phyloP scores from a whole-genome alignment of 108 stramenopile genomes.

The Aurantiochytrium sp. region DNA sequence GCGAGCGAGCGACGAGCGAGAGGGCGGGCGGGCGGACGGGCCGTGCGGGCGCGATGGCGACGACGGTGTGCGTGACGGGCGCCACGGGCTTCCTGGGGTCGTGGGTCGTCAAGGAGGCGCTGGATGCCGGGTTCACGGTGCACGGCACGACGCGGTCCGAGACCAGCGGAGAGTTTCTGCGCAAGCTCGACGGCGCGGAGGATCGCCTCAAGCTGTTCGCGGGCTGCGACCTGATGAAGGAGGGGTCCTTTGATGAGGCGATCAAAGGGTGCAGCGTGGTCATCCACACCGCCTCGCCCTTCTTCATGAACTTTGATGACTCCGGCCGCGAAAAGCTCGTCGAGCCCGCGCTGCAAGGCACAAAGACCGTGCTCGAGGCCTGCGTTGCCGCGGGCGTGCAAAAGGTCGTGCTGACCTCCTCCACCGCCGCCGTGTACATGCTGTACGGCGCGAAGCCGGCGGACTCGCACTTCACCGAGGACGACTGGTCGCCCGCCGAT shows the following conservation, averaged over 20 bases:
- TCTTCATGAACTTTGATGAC: constrained; percentile 18
- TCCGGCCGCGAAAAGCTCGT: constrained; percentile 28
- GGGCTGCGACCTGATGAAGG: constrained; percentile 20
- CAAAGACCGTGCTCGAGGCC: constrained; percentile 26
- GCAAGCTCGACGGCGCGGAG: constrained; percentile 23
- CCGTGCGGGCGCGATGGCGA: background rate
- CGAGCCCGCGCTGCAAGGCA: constrained; percentile 35
- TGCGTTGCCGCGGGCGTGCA: background rate
- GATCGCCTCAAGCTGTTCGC: constrained; percentile 32
- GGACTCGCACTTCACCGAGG: background rate
- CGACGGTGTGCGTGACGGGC: constrained; percentile 8
- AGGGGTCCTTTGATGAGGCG: constrained; percentile 31
- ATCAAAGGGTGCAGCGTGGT: constrained; percentile 24
- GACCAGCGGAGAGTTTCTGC: background rate
- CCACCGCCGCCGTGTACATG: background rate
- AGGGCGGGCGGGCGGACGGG: background rate
- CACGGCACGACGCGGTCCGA: background rate
- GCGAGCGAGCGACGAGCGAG: no score
- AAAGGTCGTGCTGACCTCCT: background rate
- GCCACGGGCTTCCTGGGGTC: background rate
- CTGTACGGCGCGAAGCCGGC: background rate
- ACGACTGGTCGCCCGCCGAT: background rate
- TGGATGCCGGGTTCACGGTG: background rate
- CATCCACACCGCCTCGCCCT: constrained; percentile 34
- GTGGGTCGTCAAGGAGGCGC: constrained; percentile 16